A percentile compares a stretch with the other conserved stretches of the same genome.
Evolutionary conservation across 78 protist genomes (phyloP).

Genomic region (Creolimax fragrantissima): DNA sequence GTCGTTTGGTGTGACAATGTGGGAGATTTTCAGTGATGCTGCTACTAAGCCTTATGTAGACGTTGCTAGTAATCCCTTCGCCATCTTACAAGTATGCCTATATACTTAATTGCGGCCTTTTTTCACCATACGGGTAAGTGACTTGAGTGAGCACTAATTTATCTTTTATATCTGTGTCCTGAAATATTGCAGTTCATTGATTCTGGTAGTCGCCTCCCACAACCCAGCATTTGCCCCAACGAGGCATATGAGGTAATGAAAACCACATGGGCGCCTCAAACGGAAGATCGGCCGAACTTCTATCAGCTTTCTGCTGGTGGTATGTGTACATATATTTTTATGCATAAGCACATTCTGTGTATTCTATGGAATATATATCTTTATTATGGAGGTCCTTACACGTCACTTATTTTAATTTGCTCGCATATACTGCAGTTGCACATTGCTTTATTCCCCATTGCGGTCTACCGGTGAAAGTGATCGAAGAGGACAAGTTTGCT

Average conservation of each 20-base stretch:
- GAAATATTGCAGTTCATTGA: neutral
- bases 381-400: neutral
- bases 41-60: neutral
- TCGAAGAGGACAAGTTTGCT: neutral
- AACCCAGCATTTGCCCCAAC: neutral
- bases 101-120: neutral
- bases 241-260: neutral
- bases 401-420: neutral
- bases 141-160: neutral
- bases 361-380: neutral
- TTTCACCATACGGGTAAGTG: neutral
- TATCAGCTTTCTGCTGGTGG: neutral
- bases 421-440: neutral
- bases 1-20: conserved; percentile 1
- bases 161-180: neutral
- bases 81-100: neutral
- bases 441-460: neutral
- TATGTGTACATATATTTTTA: neutral
- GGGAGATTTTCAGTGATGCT: neutral
- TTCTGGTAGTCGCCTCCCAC: neutral
- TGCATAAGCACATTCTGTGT: neutral
- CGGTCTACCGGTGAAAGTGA: neutral
- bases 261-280: neutral
- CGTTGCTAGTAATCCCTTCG: neutral
- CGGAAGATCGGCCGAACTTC: neutral